Conservation (phyloP, 2,329 filamentous ascomycete species). For the Ascosphaera aggregata region DNA sequence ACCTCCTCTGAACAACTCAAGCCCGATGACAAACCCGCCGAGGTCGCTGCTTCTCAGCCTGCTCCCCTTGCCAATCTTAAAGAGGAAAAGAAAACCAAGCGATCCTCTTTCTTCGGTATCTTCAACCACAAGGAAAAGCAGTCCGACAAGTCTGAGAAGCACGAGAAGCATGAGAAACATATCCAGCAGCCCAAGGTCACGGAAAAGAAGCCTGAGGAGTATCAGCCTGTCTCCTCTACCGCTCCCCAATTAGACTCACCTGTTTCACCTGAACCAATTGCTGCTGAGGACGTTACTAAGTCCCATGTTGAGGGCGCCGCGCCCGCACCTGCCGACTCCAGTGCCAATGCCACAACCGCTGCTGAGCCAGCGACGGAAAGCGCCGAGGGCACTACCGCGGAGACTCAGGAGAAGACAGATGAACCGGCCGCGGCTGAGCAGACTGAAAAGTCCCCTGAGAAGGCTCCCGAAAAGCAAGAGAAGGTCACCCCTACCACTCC, state of each 20-base stretch:
- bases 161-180: too few species aligned
- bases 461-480: too few species aligned
- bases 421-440: too few species aligned
- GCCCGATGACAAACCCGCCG: too few species aligned
- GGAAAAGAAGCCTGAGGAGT: conserved; percentile 23
- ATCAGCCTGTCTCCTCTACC: conserved; percentile 22
- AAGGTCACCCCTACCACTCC: too few species aligned
- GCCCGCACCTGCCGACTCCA: too few species aligned
- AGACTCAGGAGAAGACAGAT: conserved; percentile 9
- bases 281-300: conserved; percentile 18
- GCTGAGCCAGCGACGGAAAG: conserved; percentile 13
- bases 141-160: conserved; percentile 23
- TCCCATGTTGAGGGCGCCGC: too few species aligned
- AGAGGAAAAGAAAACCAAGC: conserved; percentile 37
- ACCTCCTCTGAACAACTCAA: too few species aligned
- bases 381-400: conserved; percentile 11
- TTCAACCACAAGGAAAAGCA: conserved; percentile 60
- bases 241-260: conserved; percentile 26
- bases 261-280: conserved; percentile 16
- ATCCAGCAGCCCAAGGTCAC: too few species aligned
- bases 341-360: too few species aligned
- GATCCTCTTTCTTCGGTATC: conserved; percentile 60
- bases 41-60: conserved; percentile 13
- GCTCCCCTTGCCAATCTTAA: conserved; percentile 19
- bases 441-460: conserved; percentile 9